Percentiles rank a stretch among this genome's conserved stretches.
These are phyloP conservation scores for Yarrowia sp. DNA, from an alignment of 805 yeast species.

Conservation along the genomic window DNA sequence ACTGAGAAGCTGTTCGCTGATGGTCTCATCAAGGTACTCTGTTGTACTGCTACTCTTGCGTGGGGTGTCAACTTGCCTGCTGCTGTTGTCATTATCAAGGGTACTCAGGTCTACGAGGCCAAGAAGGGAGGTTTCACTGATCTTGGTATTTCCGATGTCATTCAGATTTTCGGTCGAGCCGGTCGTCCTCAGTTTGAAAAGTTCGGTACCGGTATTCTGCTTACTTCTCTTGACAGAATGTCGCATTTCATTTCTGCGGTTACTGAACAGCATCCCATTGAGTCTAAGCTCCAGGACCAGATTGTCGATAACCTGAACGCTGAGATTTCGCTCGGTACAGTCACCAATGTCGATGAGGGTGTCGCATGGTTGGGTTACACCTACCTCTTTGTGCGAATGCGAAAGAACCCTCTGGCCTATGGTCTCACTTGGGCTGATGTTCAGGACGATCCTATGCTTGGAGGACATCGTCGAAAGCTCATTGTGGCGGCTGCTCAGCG, in stretches of 20 bases:
- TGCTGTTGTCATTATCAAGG: conserved; percentile 94
- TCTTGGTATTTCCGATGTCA: conserved; percentile 93
- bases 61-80: conserved; percentile 99
- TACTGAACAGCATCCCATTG: conserved; percentile 96
- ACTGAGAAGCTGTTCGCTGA: conserved; percentile 84
- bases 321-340: conserved; percentile 93
- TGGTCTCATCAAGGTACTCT: conserved; percentile 87
- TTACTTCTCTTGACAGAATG: conserved; percentile 80
- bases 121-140: conserved; percentile 94
- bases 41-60: conserved; percentile 97
- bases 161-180: conserved; percentile 98
- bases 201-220: conserved; percentile 89
- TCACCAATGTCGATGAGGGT: conserved; percentile 92
- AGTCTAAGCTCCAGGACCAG: conserved; percentile 77
- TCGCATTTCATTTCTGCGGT: conserved; percentile 89
- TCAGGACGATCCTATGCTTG: conserved; percentile 79
- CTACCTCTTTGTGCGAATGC: conserved; percentile 91
- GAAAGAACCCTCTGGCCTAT: conserved; percentile 88
- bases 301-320: conserved; percentile 94
- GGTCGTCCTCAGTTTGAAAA: conserved; percentile 97
- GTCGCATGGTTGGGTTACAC: conserved; percentile 98
- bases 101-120: conserved; percentile 94
- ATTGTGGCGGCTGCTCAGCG: conserved; percentile 79
- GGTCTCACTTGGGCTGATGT: conserved; percentile 90
- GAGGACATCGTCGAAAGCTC: conserved; percentile 76